Evolutionary conservation across 2,329 filamentous ascomycete genomes (phyloP), one percentile per base, ranked within the genome.

Genomic region (Aspergillus texensis): DNA sequence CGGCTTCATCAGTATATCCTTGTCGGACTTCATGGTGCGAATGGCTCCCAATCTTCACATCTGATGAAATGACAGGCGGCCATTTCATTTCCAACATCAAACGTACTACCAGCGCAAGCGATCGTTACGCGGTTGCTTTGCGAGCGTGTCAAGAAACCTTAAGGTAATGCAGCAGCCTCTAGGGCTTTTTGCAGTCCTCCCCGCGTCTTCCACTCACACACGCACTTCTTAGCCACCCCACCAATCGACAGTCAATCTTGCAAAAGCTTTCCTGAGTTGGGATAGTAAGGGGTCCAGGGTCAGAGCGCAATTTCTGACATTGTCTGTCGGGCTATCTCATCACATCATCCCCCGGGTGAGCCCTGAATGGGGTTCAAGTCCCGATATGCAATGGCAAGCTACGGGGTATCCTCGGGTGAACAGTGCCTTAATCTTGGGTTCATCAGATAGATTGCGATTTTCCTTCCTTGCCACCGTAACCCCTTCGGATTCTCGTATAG

Each of bases 1-100:
- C 4, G 46, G 19, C 30, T 45, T 60, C 58, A 60, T 39, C 58
- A 12, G 48, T 8, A 60, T 60, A 28, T 60, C 58, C 39, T 43
- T 41, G 28, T 39, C 41, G 1, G 28, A 32, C 10, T 45, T 53
- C 58, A 60, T 60, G 34, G 52, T 39, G 52, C 19, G 26, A 16
- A 19, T 43, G 39, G 16, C 55, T 6, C 55, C 32, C 12, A n/a
- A 6, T 39, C n/a, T 55, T 55, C 21, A 32, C 32, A 41, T 55
- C n/a, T 26, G 32, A 21, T 39, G 32, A 3, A 55, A 24, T 21
- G 21, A 28, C 10, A 55, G 24, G 26, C 12, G 3, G n/a, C 52
- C 52, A 55, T 55, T 9, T 19, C 32, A 4, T 11, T 34, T 6
- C 32, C 26, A 36, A n/a, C n/a, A 3, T 10, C 10, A 21, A 26